Base-by-base conservation (phyloP, 2,329 filamentous ascomycete species). In the Pseudogymnoascus sp. region DNA sequence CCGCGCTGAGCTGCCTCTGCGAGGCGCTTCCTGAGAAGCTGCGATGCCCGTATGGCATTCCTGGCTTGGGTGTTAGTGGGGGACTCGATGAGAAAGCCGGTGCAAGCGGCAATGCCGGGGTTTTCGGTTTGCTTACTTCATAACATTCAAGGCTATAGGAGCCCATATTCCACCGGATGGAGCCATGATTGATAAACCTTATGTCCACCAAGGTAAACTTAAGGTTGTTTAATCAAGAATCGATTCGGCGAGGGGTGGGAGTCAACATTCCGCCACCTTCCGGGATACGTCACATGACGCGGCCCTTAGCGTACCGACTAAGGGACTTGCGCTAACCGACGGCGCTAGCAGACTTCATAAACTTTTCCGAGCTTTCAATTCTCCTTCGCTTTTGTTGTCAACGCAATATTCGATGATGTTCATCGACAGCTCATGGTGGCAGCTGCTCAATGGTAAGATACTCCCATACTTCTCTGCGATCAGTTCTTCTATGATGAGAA, bases 41-140 rank as follows among this genome's bases (percentile, higher is more conserved):
- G 75, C 59, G 77, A 75, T 62, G 78, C 74, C 67, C 79, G 76
- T 69, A 77, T 77, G 69, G 77, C 77, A 69, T 76, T 75, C 70
- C 78, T 80, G 63, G 58, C 45, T 49, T 49, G n/a, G 10, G 61
- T 59, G 61, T 63, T 61, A 68, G 66, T 59, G 59, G 35, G 35
- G 45, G 63, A 39, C 37, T 64, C 38, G 6, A 33, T 55, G 49
- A 55, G 49, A 21, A 55, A 19, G 49, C 49, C 49, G 2, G 49
- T 33, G 49, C n/a, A 55, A 33, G 29, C 16, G 49, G 65, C 64
- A 60, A 65, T 66, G 61, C 62, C 55, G 59, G 65, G 41, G 39
- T 62, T 41, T 64, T 55, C 16, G 52, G 39, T 35, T 58, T 63
- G 66, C 69, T 69, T 69, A 71, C 72, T 67, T 70, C 62, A 72